phyloP scores from a whole-genome alignment of 352 stramenopile species.

The Blastocystis hominis region DNA sequence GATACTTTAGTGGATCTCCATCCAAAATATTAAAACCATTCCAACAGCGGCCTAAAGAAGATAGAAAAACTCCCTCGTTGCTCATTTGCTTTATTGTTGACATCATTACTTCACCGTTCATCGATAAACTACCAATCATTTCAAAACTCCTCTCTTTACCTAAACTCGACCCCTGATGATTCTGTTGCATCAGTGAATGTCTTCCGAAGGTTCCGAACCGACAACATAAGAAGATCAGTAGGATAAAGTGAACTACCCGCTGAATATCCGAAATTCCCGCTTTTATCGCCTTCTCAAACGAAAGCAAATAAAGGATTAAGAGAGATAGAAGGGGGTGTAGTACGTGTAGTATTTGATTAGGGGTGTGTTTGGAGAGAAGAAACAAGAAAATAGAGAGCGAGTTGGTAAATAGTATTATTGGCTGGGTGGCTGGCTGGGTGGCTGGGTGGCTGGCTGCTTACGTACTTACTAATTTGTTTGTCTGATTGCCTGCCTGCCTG shows the following conservation, averaged over 20 bases:
- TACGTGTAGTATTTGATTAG: too few species aligned
- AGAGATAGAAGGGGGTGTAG: too few species aligned
- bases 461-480: too few species aligned
- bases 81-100: conserved; percentile 45
- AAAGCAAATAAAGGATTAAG: too few species aligned
- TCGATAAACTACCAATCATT: neutral
- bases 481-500: too few species aligned
- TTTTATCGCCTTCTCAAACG: neutral
- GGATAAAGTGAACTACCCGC: neutral
- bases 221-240: neutral
- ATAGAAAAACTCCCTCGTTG: conserved; percentile 34
- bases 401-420: too few species aligned
- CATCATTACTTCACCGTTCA: conserved; percentile 40
- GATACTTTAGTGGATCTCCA: conserved; percentile 21
- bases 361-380: too few species aligned
- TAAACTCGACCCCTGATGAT: conserved; percentile 2
- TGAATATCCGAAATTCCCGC: neutral
- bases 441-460: too few species aligned
- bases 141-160: neutral
- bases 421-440: too few species aligned
- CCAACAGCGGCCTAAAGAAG: conserved; percentile 28
- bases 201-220: conserved; percentile 21
- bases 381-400: too few species aligned
- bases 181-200: conserved; percentile 14
- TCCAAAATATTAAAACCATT: conserved; percentile 45